Conservation (phyloP, 2,329 filamentous ascomycete genomes). For the Monilinia polystroma region DNA sequence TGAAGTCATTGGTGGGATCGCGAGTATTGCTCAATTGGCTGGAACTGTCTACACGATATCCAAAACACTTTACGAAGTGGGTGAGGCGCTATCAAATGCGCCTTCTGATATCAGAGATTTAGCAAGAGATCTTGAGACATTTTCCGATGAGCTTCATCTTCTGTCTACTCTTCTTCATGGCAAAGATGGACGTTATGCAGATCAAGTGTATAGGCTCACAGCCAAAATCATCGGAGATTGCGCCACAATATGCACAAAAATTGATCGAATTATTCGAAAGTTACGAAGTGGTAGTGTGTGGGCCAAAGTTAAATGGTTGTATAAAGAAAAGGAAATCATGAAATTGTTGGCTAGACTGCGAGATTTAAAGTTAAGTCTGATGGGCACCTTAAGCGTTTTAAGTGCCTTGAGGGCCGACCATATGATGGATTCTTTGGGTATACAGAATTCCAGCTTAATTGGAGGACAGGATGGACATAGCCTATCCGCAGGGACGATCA, state of each 20-base stretch:
- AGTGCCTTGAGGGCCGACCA: conserved; percentile 27
- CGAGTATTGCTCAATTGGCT: conserved; percentile 28
- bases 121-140: conserved; percentile 28
- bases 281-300: conserved; percentile 23
- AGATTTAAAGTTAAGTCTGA: conserved; percentile 29
- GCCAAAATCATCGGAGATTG: conserved; percentile 31
- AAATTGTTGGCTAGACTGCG: conserved; percentile 29
- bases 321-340: conserved; percentile 31
- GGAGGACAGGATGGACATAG: not conserved
- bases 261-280: conserved; percentile 28
- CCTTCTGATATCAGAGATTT: conserved; percentile 31
- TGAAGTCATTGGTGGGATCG: conserved; percentile 27
- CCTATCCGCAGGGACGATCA: conserved; percentile 22
- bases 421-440: conserved; percentile 28
- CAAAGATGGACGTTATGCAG: conserved; percentile 26
- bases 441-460: conserved; percentile 25
- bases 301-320: conserved; percentile 29
- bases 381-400: conserved; percentile 27
- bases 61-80: conserved; percentile 27
- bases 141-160: conserved; percentile 27
- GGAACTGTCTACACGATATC: conserved; percentile 28
- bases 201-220: conserved; percentile 28
- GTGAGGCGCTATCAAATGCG: conserved; percentile 27
- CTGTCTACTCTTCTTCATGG: conserved; percentile 25
- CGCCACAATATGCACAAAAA: conserved; percentile 29